These are phyloP conservation scores for Setaria italica DNA, from an alignment of 202 grass and related monocot species.

Conservation along the genomic window DNA sequence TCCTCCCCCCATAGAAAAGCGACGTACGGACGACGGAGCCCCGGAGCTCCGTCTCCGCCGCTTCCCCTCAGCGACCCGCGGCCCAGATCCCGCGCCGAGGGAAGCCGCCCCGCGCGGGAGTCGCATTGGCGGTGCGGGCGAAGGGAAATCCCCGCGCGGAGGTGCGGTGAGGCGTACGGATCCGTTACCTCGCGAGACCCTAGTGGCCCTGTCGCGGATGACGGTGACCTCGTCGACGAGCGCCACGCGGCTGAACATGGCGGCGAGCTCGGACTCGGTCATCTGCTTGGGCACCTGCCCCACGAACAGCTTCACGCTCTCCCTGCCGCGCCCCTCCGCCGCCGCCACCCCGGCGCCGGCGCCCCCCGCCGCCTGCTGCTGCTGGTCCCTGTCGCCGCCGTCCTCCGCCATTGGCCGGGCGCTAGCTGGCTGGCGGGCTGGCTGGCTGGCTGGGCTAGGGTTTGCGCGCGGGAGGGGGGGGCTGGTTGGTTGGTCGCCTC, in stretches of 20 bases:
- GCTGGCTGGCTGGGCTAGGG: conserved; percentile 48
- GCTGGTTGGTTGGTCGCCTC: conserved; percentile 9
- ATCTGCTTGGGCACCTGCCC: conserved; percentile 98
- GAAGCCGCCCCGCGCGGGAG: not conserved
- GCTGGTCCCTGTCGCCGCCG: conserved; percentile 51
- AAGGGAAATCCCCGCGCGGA: not conserved
- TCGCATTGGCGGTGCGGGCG: conserved; percentile 25
- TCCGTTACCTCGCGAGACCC: conserved; percentile 84
- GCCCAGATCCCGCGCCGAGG: conserved; percentile 49
- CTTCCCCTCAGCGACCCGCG: not conserved
- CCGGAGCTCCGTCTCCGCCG: not conserved
- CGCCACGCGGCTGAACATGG: conserved; percentile 77
- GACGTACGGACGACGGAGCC: not conserved
- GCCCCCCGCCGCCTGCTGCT: not conserved
- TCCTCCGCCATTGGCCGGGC: conserved; percentile 47
- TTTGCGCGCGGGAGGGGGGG: conserved; percentile 26
- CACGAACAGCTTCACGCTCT: conserved; percentile 97
- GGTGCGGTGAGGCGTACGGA: conserved; percentile 32
- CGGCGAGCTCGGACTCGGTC: conserved; percentile 78
- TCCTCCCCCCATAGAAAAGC: not conserved
- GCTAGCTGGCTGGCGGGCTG: not conserved
- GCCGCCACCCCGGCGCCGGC: not conserved
- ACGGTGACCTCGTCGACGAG: conserved; percentile 95
- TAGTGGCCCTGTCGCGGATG: conserved; percentile 95
- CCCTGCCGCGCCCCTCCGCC: conserved; percentile 41